Base-by-base conservation (phyloP, 2,329 filamentous ascomycete species). In the Phyllosticta ampelicida region DNA sequence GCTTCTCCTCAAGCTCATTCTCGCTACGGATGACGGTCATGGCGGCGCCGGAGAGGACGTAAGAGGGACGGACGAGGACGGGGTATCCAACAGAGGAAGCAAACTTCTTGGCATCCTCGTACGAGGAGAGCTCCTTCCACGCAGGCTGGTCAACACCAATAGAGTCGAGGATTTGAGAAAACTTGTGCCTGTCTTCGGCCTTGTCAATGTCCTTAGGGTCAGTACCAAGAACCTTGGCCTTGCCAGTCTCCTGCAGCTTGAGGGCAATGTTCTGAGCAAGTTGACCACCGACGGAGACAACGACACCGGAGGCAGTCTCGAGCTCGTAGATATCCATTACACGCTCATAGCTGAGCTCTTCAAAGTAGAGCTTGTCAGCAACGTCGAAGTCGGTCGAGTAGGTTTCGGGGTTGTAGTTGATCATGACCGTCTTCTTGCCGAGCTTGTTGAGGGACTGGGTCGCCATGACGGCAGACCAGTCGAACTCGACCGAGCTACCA, bases 281-380 rank as follows among this genome's bases (percentile, higher is more conserved):
- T 75, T 99, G 94, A 50, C 94, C 94, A 69, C 94, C 94, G 10
- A 97, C 90, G 60, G 90, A 96, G 8, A 97, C 92, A 3, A 97
- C 91, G 23, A 97, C 90, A 65, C 91, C 92, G 56, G 80, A 84
- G 6, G 91, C 86, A 60, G 78, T 78, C 74, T 97, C 94, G 16
- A 97, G 82, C 73, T 97, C 94, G 72, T 96, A 96, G 64, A 97
- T 97, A 73, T 99, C 94, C 90, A 97, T 95, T 9, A 97, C 92
- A 70, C 92, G 86, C 77, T 97, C 94, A 71, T 96, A 97, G 73
- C 87, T 94, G 57, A 97, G 76, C 74, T 99, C 94, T 66, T 97
- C 94, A 63, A 99, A 99, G 76, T 97, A 99, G 5, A 99, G 82
- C 67, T 85, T 90, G 67, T 97, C 92, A 9, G 90, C 89, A 9